Conservation (phyloP, 2,329 filamentous ascomycete genomes). For the Stemphylium vesicarium region DNA sequence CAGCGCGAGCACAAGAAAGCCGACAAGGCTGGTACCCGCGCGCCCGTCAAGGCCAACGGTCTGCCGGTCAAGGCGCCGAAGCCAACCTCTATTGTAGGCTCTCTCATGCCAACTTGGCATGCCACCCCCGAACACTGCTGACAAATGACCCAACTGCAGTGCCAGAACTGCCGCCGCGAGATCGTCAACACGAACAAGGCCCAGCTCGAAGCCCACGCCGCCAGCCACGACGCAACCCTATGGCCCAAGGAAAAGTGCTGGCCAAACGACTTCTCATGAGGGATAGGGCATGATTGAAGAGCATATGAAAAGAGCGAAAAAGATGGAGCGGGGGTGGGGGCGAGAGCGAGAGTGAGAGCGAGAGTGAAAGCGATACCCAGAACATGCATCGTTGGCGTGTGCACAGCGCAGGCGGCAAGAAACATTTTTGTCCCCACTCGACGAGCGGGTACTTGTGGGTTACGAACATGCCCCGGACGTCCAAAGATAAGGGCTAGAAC, state of each 20-base stretch:
- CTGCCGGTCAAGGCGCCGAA: conserved; percentile 62
- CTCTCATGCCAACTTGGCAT: conserved; percentile 5
- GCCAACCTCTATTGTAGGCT: conserved; percentile 57
- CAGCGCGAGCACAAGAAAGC: conserved; percentile 62
- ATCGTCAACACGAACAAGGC: conserved; percentile 60
- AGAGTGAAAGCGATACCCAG: no score
- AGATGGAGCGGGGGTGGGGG: no score
- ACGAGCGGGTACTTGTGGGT: no score
- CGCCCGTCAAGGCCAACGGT: conserved; percentile 62
- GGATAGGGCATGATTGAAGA: no score
- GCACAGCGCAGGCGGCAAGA: no score
- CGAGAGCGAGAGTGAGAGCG: no score
- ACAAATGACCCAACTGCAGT: conserved; percentile 42
- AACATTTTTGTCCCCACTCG: no score
- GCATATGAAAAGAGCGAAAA: no score
- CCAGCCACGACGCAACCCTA: conserved; percentile 56
- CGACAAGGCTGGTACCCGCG: conserved; percentile 61
- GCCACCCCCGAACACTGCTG: not conserved
- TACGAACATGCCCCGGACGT: no score
- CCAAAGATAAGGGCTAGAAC: no score
- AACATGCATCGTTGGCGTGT: no score
- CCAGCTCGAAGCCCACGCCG: conserved; percentile 61
- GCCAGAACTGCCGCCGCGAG: conserved; percentile 60
- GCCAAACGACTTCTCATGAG: conserved; percentile 56
- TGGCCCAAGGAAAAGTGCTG: conserved; percentile 67